Percentiles rank a stretch among this genome's conserved stretches.
Evolutionary conservation across 176 grass and related monocot species (phyloP).

Genomic region (Eleusine coracana): DNA sequence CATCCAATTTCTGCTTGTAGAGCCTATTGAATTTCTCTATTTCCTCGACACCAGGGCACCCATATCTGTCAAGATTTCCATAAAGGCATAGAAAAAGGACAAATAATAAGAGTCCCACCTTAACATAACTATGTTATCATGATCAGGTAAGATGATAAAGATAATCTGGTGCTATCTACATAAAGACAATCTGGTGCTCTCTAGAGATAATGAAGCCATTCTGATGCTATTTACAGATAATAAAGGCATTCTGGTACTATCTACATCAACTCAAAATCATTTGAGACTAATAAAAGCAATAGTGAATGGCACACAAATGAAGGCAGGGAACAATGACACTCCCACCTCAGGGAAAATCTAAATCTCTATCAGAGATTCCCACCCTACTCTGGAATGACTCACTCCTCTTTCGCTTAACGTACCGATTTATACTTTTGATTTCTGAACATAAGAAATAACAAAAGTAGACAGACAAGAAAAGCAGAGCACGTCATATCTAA

Average conservation of each 20-base stretch:
- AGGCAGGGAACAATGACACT: slow-evolving; percentile 1
- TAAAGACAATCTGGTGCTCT: background rate
- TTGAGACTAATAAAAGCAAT: slow-evolving; percentile 4
- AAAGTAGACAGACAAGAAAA: background rate
- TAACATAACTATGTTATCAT: background rate
- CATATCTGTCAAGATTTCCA: slow-evolving; percentile 55
- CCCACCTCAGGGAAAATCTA: background rate
- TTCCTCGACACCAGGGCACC: slow-evolving; percentile 78
- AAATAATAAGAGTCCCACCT: background rate
- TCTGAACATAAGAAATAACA: background rate
- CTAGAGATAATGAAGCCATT: no score
- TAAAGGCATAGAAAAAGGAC: background rate
- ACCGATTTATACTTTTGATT: background rate
- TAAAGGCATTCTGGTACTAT: background rate
- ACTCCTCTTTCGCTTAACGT: background rate
- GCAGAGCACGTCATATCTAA: background rate
- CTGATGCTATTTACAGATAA: background rate
- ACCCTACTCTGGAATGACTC: background rate
- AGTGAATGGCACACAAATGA: slow-evolving; percentile 7
- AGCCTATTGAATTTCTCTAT: slow-evolving; percentile 82
- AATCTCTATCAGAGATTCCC: background rate
- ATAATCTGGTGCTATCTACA: background rate
- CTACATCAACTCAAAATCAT: background rate
- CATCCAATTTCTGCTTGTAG: slow-evolving; percentile 78
- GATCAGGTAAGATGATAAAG: slow-evolving; percentile 6